A percentile compares a stretch with the other conserved stretches of the same genome.
Evolutionary conservation across 495 filamentous ascomycete genomes (phyloP).

Genomic region (Neurospora hispaniola): DNA sequence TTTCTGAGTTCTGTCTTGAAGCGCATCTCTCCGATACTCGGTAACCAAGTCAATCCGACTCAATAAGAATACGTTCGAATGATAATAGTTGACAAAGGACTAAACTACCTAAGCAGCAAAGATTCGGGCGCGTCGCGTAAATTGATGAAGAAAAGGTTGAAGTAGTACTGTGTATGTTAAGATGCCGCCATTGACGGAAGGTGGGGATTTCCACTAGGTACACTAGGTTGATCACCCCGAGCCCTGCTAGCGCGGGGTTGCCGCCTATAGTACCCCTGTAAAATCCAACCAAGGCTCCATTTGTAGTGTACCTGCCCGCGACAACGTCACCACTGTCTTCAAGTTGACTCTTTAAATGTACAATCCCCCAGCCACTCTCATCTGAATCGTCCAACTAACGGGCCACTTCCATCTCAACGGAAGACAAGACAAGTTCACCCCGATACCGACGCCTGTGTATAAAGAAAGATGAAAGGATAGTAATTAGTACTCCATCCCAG

Average conservation of each 20-base stretch:
- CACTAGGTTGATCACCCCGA: background rate
- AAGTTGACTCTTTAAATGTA: background rate
- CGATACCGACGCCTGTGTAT: background rate
- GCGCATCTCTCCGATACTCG: constrained; percentile 44
- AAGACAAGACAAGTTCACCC: background rate
- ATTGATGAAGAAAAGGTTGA: background rate
- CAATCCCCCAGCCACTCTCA: background rate
- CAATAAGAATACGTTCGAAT: background rate
- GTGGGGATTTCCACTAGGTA: background rate
- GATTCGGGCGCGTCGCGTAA: constrained; percentile 2
- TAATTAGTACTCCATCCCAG: background rate
- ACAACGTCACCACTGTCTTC: background rate
- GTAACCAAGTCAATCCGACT: background rate
- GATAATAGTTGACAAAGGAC: background rate
- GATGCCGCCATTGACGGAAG: background rate
- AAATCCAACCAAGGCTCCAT: background rate
- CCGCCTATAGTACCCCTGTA: background rate
- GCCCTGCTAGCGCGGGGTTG: background rate
- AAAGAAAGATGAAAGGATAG: background rate
- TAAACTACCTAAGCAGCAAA: background rate
- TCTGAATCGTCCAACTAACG: background rate
- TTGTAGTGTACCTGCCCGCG: background rate
- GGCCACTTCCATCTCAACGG: background rate
- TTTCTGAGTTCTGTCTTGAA: constrained; percentile 75
- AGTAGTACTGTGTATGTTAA: background rate